Evolutionary conservation across 1,139 yeast species (phyloP).

Genomic region (Kodamaea ohmeri): DNA sequence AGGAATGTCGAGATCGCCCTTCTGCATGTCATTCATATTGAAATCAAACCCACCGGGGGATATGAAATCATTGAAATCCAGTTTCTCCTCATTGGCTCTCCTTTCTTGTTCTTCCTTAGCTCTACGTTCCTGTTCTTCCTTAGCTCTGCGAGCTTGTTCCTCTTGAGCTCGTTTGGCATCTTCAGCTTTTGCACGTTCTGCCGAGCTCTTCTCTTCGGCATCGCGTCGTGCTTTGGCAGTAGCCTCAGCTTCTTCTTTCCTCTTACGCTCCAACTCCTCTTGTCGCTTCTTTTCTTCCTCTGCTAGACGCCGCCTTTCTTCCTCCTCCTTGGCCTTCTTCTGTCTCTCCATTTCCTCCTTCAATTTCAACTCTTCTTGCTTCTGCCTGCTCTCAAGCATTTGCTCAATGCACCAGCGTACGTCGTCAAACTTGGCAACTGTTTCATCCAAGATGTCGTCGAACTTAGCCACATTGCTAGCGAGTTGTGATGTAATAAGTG

Average conservation of each 20-base stretch:
- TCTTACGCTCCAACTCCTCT: conserved; percentile 15
- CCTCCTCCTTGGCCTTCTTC: conserved; percentile 23
- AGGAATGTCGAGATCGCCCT: conserved; percentile 25
- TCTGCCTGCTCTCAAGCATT: conserved; percentile 43
- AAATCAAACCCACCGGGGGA: conserved; percentile 31
- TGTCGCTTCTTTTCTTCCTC: conserved; percentile 16
- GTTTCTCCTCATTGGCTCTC: conserved; percentile 18
- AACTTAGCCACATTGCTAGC: conserved; percentile 36
- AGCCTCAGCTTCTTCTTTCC: conserved; percentile 15
- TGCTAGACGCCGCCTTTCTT: conserved; percentile 18
- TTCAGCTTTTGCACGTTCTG: conserved; percentile 14
- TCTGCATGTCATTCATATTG: conserved; percentile 24
- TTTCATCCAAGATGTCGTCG: conserved; percentile 45
- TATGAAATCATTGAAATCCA: conserved; percentile 20
- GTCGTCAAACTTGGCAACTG: conserved; percentile 43
- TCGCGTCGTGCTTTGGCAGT: conserved; percentile 13
- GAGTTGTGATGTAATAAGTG: conserved; percentile 41
- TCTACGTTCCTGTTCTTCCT: conserved; percentile 15
- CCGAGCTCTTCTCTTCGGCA: conserved; percentile 13
- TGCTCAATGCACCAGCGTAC: conserved; percentile 48
- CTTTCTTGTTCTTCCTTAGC: conserved; percentile 14
- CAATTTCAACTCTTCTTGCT: conserved; percentile 40
- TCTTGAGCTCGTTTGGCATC: conserved; percentile 13
- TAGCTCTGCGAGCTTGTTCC: conserved; percentile 13
- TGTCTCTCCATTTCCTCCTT: conserved; percentile 39